phyloP scores from a whole-genome alignment of 495 filamentous ascomycete genomes.

The Aspergillus campestris region DNA sequence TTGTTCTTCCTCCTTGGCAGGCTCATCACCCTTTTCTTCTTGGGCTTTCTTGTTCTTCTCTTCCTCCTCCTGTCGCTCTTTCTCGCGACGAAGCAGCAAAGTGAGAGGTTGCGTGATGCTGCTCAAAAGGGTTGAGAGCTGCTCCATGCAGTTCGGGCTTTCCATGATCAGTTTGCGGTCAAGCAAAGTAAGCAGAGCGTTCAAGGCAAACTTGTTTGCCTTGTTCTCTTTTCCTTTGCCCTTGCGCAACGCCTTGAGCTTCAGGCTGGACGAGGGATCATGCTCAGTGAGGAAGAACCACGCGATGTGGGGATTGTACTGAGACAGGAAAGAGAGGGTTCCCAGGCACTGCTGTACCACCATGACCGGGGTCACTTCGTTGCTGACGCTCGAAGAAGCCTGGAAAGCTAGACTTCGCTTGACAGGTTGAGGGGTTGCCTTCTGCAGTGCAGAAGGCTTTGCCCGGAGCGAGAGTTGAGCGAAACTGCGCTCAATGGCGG shows the following conservation, averaged over 20 bases:
- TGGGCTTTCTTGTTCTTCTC: slow-evolving; percentile 47
- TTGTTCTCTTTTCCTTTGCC: slow-evolving; percentile 79
- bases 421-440: slow-evolving; percentile 62
- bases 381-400: slow-evolving; percentile 45
- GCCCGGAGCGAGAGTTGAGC: slow-evolving; percentile 84
- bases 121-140: slow-evolving; percentile 75
- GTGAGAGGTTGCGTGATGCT: slow-evolving; percentile 83
- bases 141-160: slow-evolving; percentile 90
- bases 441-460: slow-evolving; percentile 64
- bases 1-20: slow-evolving; percentile 10
- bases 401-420: slow-evolving; percentile 61
- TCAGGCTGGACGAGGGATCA: slow-evolving; percentile 63
- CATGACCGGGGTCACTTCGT: slow-evolving; percentile 84
- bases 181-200: slow-evolving; percentile 77
- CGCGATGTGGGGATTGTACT: slow-evolving; percentile 75
- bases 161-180: slow-evolving; percentile 92
- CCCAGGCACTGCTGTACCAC: slow-evolving; percentile 92
- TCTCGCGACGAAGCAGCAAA: slow-evolving; percentile 74
- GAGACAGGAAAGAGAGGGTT: slow-evolving; percentile 69
- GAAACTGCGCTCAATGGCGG: slow-evolving; percentile 91
- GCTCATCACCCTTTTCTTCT: slow-evolving; percentile 16
- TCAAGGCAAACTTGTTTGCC: slow-evolving; percentile 82
- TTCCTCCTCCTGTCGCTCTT: slow-evolving; percentile 56
- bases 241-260: slow-evolving; percentile 68
- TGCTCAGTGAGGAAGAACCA: slow-evolving; percentile 95